phyloP scores from a whole-genome alignment of 176 grass and related monocot genomes.

The Ampelocalamus luodianensis region DNA sequence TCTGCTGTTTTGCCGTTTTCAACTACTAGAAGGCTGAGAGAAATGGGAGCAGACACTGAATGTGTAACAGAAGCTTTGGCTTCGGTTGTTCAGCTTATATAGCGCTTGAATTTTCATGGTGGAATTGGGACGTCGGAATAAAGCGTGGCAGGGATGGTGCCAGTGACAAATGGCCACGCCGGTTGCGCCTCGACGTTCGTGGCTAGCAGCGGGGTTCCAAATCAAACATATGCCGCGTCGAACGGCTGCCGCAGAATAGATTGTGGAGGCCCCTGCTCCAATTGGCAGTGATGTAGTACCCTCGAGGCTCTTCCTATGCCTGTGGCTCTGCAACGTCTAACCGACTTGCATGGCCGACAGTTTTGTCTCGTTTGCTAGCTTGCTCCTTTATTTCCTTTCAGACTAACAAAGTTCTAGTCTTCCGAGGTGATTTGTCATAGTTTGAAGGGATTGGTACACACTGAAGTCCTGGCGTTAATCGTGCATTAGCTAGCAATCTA shows the following conservation, averaged over 20 bases:
- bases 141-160: background rate
- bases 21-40: background rate
- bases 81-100: background rate
- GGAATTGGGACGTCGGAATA: background rate
- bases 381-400: background rate
- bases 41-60: background rate
- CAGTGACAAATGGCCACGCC: background rate
- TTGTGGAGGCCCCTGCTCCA: constrained; percentile 2
- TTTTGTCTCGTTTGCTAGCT: background rate
- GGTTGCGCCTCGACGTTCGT: constrained; percentile 17
- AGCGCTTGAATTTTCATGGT: background rate
- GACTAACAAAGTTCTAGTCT: background rate
- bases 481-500: background rate
- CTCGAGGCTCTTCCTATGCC: background rate
- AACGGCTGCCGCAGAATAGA: background rate
- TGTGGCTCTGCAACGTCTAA: background rate
- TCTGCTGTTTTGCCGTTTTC: background rate
- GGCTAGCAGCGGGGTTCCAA: background rate
- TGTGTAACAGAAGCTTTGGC: background rate
- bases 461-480: background rate
- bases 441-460: background rate
- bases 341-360: background rate
- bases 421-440: background rate
- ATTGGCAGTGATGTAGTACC: background rate
- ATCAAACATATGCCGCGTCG: background rate